Percentiles rank a stretch among this genome's conserved stretches.
Conservation (phyloP, 2,329 filamentous ascomycete genomes). For the Hymenoscyphus occultus region DNA sequence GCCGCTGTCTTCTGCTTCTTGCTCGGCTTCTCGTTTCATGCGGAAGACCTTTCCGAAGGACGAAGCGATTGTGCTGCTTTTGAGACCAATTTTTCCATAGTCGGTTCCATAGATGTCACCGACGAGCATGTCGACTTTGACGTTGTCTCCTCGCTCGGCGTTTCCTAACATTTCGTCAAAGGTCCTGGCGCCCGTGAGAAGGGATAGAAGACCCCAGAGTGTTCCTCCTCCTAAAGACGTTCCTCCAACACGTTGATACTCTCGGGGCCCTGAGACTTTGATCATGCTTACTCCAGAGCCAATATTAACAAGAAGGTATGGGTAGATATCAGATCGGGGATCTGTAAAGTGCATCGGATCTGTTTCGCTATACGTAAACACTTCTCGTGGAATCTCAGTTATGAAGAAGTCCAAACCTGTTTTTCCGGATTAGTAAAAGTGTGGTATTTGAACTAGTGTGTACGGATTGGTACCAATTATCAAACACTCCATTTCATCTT, state of each 20-base stretch:
- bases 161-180: slow-evolving; percentile 97
- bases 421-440: slow-evolving; percentile 9
- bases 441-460: neutral
- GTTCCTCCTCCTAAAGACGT: slow-evolving; percentile 96
- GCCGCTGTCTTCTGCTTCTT: slow-evolving; percentile 70
- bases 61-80: slow-evolving; percentile 91
- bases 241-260: slow-evolving; percentile 88
- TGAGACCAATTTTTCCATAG: slow-evolving; percentile 93
- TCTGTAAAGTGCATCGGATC: slow-evolving; percentile 88
- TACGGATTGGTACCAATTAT: slow-evolving; percentile 66
- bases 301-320: slow-evolving; percentile 97
- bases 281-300: slow-evolving; percentile 96
- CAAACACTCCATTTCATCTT: slow-evolving; percentile 98
- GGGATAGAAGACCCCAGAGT: slow-evolving; percentile 88
- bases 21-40: slow-evolving; percentile 82
- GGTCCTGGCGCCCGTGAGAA: slow-evolving; percentile 88
- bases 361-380: slow-evolving; percentile 91
- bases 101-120: slow-evolving; percentile 97
- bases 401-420: slow-evolving; percentile 96
- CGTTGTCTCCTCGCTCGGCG: slow-evolving; percentile 88
- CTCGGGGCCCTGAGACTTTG: slow-evolving; percentile 85
- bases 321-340: slow-evolving; percentile 79
- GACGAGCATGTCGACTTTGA: slow-evolving; percentile 91
- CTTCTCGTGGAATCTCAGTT: slow-evolving; percentile 92
- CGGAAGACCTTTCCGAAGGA: slow-evolving; percentile 97